Evolutionary conservation across 2,329 filamentous ascomycete species (phyloP).

Genomic region (Hymenoscyphus fraxineus): DNA sequence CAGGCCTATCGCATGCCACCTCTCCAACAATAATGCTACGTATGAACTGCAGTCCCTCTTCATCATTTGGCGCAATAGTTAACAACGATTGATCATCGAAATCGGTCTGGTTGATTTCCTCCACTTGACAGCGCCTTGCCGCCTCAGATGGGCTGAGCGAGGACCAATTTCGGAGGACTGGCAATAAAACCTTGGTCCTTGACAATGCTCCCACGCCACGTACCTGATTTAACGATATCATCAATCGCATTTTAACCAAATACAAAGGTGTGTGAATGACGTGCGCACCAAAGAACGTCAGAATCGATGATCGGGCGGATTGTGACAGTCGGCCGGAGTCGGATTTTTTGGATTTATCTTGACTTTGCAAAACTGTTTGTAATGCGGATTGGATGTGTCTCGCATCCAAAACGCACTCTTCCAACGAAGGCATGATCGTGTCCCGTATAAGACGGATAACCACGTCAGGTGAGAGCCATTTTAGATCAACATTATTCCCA

Average conservation of each 20-base stretch:
- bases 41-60: conserved; percentile 53
- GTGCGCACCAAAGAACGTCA: conserved; percentile 73
- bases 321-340: conserved; percentile 48
- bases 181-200: conserved; percentile 72
- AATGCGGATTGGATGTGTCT: conserved; percentile 65
- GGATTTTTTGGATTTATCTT: conserved; percentile 41
- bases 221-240: conserved; percentile 68
- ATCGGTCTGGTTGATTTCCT: conserved; percentile 45
- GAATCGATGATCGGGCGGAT: conserved; percentile 58
- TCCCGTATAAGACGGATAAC: conserved; percentile 58
- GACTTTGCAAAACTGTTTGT: conserved; percentile 55
- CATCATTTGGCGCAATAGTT: conserved; percentile 52
- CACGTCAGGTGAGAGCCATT: conserved; percentile 57
- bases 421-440: conserved; percentile 69
- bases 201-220: conserved; percentile 67
- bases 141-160: conserved; percentile 50
- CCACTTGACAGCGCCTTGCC: conserved; percentile 44
- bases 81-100: conserved; percentile 51
- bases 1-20: conserved; percentile 42
- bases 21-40: conserved; percentile 46
- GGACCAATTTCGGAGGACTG: conserved; percentile 68
- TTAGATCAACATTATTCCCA: conserved; percentile 43
- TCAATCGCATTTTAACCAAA: conserved; percentile 64
- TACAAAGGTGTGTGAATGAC: conserved; percentile 64
- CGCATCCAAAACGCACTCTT: conserved; percentile 81